Base-by-base conservation (phyloP, 2,329 filamentous ascomycete species). In the Thelonectria discophora region DNA sequence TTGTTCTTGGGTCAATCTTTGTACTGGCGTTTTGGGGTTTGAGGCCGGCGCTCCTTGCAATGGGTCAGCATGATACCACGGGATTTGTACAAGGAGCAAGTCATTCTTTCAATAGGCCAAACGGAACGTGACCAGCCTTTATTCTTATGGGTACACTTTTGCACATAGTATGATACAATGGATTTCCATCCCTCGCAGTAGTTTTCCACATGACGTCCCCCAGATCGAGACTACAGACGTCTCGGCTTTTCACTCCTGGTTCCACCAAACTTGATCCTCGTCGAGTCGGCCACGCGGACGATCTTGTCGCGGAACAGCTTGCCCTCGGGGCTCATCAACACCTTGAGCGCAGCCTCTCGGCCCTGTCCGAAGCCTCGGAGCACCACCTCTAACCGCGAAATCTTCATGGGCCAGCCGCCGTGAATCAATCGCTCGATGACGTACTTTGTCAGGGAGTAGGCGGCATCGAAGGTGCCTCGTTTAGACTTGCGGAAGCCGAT, bases 181-280 rank as follows among this genome's bases (percentile, higher is more conserved):
- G 53, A 60, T 70, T 63, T 61, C 52, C 52, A 59, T 56, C 49
- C 52, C 52, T 46, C 54, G 60, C 55, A 53, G 50, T 55, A 58
- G 58, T 58, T 63, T 30, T 46, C 55, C 27, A 50, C 53, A 50
- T 62, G 54, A 54, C 39, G 57, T 52, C 32, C 48, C 42, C 32
- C 42, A 32, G 56, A 40, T 52, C 65, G 24, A 46, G 50, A 53
- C 58, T 77, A 81, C 81, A 98, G 80, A 81, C 95, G 90, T 79
- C 94, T 94, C 40, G 89, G 90, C 76, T 89, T 92, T 77, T 86
- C 86, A 81, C 93, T 94, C 78, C 94, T 91, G 40, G 91, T 92
- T 74, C 95, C 96, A 79, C 94, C 95, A 83, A 98, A 97, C 83
- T 99, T 99, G 78, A 98, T 79, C 72, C 90, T 90, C 57, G 94